Evolutionary conservation across 2,329 filamentous ascomycete species (phyloP).

Genomic region (Lecanoromycetidae sp.): DNA sequence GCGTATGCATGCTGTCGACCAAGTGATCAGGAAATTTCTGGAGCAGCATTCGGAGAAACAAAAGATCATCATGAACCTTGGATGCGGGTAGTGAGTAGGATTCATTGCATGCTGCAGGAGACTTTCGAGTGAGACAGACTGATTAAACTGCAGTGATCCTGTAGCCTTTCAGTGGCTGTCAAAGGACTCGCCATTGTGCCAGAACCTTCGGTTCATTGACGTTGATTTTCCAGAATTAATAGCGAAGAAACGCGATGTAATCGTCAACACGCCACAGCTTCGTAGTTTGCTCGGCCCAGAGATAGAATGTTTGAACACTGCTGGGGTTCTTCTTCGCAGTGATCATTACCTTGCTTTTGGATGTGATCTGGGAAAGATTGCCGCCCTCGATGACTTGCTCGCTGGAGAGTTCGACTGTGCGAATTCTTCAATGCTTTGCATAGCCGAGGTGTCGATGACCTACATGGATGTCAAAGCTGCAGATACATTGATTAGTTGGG

Average conservation of each 20-base stretch:
- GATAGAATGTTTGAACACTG: slow-evolving; percentile 20
- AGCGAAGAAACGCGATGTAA: slow-evolving; percentile 56
- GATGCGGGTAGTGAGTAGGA: slow-evolving; percentile 71
- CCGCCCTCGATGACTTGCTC: slow-evolving; percentile 48
- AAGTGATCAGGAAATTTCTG: slow-evolving; percentile 64
- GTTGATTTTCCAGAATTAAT: slow-evolving; percentile 78
- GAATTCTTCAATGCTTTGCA: slow-evolving; percentile 57
- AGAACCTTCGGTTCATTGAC: slow-evolving; percentile 60
- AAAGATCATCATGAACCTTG: slow-evolving; percentile 72
- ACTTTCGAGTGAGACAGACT: not conserved
- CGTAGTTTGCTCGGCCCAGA: slow-evolving; percentile 13
- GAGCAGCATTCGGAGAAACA: slow-evolving; percentile 40
- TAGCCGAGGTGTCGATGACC: slow-evolving; percentile 81
- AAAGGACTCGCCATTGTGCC: slow-evolving; percentile 48
- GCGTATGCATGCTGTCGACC: slow-evolving; percentile 69
- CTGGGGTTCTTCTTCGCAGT: slow-evolving; percentile 48
- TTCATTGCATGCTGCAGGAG: not conserved
- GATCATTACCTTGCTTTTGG: slow-evolving; percentile 66
- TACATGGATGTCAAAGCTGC: slow-evolving; percentile 70
- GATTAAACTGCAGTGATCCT: slow-evolving; percentile 52
- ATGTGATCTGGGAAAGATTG: slow-evolving; percentile 63
- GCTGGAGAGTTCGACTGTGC: slow-evolving; percentile 45
- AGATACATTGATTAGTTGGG: slow-evolving; percentile 66
- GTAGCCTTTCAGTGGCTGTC: slow-evolving; percentile 72
- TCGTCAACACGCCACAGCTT: slow-evolving; percentile 41